Evolutionary conservation across 305 asterid genomes (phyloP).

Genomic region (Ajuga reptans): DNA sequence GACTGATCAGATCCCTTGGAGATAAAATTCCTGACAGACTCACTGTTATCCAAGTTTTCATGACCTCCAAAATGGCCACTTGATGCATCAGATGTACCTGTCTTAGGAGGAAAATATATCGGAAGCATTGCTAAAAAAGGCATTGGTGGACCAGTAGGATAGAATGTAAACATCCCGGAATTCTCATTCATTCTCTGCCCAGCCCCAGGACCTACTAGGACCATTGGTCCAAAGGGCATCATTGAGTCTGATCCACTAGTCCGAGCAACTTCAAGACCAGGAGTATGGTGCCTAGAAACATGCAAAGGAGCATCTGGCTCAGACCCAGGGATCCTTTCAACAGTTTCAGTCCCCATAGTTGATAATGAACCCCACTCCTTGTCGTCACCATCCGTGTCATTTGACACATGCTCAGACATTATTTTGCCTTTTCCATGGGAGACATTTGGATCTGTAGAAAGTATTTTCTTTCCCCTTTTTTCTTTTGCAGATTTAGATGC

Average conservation of each 20-base stretch:
- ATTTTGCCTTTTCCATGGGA: constrained; percentile 51
- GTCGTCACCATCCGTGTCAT: constrained; percentile 50
- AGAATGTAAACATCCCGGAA: constrained; percentile 62
- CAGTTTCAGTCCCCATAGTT: constrained; percentile 35
- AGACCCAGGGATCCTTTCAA: constrained; percentile 40
- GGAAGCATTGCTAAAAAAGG: constrained; percentile 85
- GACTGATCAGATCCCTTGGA: constrained; percentile 41
- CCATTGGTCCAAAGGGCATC: constrained; percentile 55
- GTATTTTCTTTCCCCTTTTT: constrained; percentile 54
- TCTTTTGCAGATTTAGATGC: constrained; percentile 45
- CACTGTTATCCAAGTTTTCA: constrained; percentile 38
- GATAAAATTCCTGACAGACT: constrained; percentile 37
- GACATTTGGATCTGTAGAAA: constrained; percentile 34
- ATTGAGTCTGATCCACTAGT: constrained; percentile 58
- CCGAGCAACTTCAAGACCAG: constrained; percentile 56
- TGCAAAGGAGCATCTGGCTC: constrained; percentile 45
- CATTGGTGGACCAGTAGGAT: constrained; percentile 89
- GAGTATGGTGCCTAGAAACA: constrained; percentile 41
- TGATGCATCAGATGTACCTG: constrained; percentile 47
- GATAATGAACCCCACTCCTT: constrained; percentile 50
- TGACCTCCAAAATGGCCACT: constrained; percentile 45
- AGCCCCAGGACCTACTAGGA: constrained; percentile 53
- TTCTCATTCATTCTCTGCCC: constrained; percentile 53
- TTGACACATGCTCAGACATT: constrained; percentile 37
- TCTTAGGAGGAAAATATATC: constrained; percentile 50